Percentiles rank a stretch among this genome's conserved stretches.
phyloP scores from a whole-genome alignment of 2,329 filamentous ascomycete genomes.

The Aspergillus thermomutatus region DNA sequence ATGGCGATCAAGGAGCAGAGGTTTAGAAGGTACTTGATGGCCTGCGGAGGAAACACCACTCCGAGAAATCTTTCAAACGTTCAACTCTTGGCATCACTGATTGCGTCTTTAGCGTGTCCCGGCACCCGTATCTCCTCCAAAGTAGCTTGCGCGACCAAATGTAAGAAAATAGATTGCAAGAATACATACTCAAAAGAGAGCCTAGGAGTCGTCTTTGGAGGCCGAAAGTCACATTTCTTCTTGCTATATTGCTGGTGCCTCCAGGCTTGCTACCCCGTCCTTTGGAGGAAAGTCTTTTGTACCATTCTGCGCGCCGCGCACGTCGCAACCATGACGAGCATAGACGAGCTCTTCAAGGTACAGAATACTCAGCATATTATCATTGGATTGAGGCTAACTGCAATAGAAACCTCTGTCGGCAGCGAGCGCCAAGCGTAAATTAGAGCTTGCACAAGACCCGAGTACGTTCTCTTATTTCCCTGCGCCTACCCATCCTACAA shows the following conservation, averaged over 20 bases:
- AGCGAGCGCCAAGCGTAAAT: slow-evolving; percentile 54
- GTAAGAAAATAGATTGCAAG: background rate
- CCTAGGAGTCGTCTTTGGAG: background rate
- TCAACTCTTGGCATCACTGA: slow-evolving; percentile 23
- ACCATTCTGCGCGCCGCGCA: slow-evolving; percentile 2
- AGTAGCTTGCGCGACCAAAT: slow-evolving; percentile 6
- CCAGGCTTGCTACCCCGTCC: background rate
- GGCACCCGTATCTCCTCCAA: slow-evolving; percentile 24
- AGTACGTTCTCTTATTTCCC: slow-evolving; percentile 30
- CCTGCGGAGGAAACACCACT: slow-evolving; percentile 4
- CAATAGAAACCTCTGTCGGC: slow-evolving; percentile 45
- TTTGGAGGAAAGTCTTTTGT: background rate
- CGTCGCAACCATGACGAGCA: slow-evolving; percentile 51
- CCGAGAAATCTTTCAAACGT: slow-evolving; percentile 33
- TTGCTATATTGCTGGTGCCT: background rate
- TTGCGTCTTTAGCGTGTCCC: slow-evolving; percentile 31
- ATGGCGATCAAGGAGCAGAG: background rate
- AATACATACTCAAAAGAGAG: background rate
- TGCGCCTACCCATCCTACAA: background rate
- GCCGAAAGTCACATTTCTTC: background rate
- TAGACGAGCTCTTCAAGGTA: slow-evolving; percentile 61
- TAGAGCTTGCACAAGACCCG: slow-evolving; percentile 53
- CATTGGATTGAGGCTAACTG: slow-evolving; percentile 13
- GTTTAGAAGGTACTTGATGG: background rate
- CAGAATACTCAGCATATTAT: background rate